Percentiles rank a stretch among this genome's conserved stretches.
phyloP scores from a whole-genome alignment of 2,329 filamentous ascomycete genomes.

The Neocucurbitaria cava region DNA sequence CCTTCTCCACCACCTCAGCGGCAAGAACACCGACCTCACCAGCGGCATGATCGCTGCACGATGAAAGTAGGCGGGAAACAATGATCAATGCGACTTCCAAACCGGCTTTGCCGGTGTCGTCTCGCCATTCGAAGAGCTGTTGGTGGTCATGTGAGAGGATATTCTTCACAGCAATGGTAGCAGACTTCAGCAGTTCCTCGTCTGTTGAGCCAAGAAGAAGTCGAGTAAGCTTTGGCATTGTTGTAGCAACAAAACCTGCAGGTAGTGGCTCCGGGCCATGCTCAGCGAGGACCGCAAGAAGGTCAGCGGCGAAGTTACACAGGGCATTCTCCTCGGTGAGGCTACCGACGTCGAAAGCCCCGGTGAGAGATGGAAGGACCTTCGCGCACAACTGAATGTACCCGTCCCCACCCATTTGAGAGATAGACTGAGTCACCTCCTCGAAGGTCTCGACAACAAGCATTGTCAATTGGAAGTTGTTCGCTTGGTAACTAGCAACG shows the following conservation, averaged over 20 bases:
- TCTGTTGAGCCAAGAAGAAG: constrained; percentile 85
- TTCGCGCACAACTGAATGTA: constrained; percentile 84
- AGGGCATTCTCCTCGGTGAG: constrained; percentile 85
- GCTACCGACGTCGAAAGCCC: constrained; percentile 86
- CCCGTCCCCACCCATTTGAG: constrained; percentile 68
- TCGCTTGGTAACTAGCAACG: constrained; percentile 84
- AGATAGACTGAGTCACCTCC: constrained; percentile 75
- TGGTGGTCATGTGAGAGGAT: constrained; percentile 89
- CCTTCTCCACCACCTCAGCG: constrained; percentile 93
- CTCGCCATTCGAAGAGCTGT: constrained; percentile 87
- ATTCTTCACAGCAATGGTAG: constrained; percentile 84
- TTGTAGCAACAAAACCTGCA: constrained; percentile 80
- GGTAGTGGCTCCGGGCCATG: constrained; percentile 86
- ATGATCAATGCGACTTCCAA: constrained; percentile 90
- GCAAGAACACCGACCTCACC: constrained; percentile 96
- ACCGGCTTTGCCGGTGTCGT: constrained; percentile 77
- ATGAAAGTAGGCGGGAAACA: constrained; percentile 86
- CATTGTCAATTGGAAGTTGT: constrained; percentile 89
- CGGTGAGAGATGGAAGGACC: constrained; percentile 84
- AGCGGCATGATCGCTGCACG: constrained; percentile 84
- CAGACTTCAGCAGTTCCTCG: constrained; percentile 85
- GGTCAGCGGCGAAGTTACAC: constrained; percentile 84
- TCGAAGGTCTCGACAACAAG: constrained; percentile 91
- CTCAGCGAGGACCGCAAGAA: constrained; percentile 81
- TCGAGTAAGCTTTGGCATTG: constrained; percentile 85